Percentiles rank a stretch among this genome's conserved stretches.
These are phyloP conservation scores for Bolboschoenoplectus hybrid DNA, from an alignment of 202 grass and related monocot species.

Conservation along the genomic window DNA sequence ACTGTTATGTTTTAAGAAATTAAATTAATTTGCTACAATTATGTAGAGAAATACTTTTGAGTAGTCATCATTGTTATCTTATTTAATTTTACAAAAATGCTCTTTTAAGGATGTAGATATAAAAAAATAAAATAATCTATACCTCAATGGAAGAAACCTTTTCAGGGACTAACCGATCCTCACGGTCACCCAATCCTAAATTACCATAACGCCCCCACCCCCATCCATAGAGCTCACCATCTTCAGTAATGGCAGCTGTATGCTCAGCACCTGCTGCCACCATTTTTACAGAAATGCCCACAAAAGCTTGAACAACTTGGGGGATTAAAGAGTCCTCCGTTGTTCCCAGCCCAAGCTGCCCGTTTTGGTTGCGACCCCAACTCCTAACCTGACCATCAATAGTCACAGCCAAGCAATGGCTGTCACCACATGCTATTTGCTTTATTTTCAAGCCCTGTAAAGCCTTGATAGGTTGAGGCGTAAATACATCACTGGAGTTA, in stretches of 20 bases:
- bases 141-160: slow-evolving; percentile 67
- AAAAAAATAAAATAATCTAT: slow-evolving; percentile 8
- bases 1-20: neutral
- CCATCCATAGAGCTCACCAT: slow-evolving; percentile 76
- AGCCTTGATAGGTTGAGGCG: slow-evolving; percentile 58
- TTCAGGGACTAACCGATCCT: slow-evolving; percentile 58
- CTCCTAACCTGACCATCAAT: slow-evolving; percentile 56
- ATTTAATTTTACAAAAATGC: neutral
- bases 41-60: neutral
- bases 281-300: slow-evolving; percentile 67
- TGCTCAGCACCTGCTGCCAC: slow-evolving; percentile 77
- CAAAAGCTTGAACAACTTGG: slow-evolving; percentile 58
- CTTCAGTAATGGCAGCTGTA: slow-evolving; percentile 63
- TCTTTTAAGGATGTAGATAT: neutral
- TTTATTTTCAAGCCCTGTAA: slow-evolving; percentile 59
- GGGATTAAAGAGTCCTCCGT: slow-evolving; percentile 68
- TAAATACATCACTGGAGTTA: slow-evolving; percentile 78
- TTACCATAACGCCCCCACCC: slow-evolving; percentile 80
- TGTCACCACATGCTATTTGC: slow-evolving; percentile 77
- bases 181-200: slow-evolving; percentile 64
- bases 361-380: slow-evolving; percentile 82
- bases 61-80: neutral
- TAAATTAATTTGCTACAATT: neutral
- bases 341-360: slow-evolving; percentile 68
- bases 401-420: slow-evolving; percentile 76